Evolutionary conservation across 2,329 filamentous ascomycete genomes (phyloP), one percentile per base, ranked within the genome.

Genomic region (Fusarium tupiense): DNA sequence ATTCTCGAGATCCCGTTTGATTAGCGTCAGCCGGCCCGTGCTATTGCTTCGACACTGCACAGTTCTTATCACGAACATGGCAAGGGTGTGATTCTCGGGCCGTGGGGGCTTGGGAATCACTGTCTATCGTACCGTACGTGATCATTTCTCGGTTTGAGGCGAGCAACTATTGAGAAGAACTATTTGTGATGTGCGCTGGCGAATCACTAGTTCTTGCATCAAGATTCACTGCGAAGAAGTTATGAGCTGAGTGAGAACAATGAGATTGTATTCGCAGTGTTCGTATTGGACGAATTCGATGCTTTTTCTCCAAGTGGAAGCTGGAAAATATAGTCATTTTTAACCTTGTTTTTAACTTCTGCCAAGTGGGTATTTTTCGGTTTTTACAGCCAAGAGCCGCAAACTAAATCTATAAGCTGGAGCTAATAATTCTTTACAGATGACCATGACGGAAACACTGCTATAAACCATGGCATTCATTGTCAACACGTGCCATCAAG

Each of bases 291-390:
- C 37, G n/a, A 53, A 40, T 8, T 49, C 33, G 29, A 47, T 38
- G 40, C 29, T 40, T 56, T 24, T 54, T 50, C 54, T 44, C 24
- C 33, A 19, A 19, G 31, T 44, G 24, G 24, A 52, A 52, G 43
- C 38, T 63, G n/a, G 46, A 57, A 35, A 53, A 50, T 22, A 59
- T 49, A 61, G 54, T 56, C 46, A 31, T 61, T 72, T 75, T 75
- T 74, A 74, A 74, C 68, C 72, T 74, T 74, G 38, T 75, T 72
- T 74, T 64, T 62, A 58, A 53, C 64, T 53, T 65, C 33, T 65
- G 13, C 56, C 40, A 49, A 64, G 56, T 74, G 59, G 60, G 47
- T 62, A 20, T 44, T 52, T 47, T 22, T 40, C 50, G 43, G n/a
- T 46, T 67, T 67, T 29, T 47, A 31, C 35, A 38, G 9, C 26